A percentile compares a stretch with the other conserved stretches of the same genome.
phyloP scores from a whole-genome alignment of 139 green algal genomes.

The Asterochloris sp. region DNA sequence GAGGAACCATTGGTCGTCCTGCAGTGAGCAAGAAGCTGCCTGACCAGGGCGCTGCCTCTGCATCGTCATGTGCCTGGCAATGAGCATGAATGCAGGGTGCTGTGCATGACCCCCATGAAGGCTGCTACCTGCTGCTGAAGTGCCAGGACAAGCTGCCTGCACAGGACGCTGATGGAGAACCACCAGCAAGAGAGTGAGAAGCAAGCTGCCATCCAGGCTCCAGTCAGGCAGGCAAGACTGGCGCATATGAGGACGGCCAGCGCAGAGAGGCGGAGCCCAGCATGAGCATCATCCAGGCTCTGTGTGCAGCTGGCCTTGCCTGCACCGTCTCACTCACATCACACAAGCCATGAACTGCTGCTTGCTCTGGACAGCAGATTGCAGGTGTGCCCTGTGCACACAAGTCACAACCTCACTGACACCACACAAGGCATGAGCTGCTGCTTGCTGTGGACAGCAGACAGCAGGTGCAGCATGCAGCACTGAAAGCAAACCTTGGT shows the following conservation, averaged over 20 bases:
- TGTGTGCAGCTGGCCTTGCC: neutral
- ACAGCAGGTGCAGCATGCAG: neutral
- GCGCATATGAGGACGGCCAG: too few species aligned
- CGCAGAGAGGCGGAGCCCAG: too few species aligned
- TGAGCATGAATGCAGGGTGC: neutral
- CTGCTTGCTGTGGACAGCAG: neutral
- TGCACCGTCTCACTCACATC: neutral
- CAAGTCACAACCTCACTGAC: neutral
- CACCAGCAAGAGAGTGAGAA: too few species aligned
- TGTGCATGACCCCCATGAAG: too few species aligned
- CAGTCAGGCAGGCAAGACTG: too few species aligned
- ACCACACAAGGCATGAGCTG: neutral
- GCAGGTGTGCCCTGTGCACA: neutral
- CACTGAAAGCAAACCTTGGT: neutral
- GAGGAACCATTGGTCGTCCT: neutral
- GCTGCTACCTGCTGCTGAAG: neutral
- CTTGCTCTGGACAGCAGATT: neutral
- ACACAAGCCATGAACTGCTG: neutral
- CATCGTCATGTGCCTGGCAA: neutral
- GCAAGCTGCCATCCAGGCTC: too few species aligned
- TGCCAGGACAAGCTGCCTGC: neutral
- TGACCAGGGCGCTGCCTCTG: neutral
- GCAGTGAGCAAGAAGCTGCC: neutral
- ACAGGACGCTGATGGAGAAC: too few species aligned
- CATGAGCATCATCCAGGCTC: neutral